These are phyloP conservation scores for Xylaria bambusicola DNA, from an alignment of 495 filamentous ascomycete genomes.

Conservation along the genomic window DNA sequence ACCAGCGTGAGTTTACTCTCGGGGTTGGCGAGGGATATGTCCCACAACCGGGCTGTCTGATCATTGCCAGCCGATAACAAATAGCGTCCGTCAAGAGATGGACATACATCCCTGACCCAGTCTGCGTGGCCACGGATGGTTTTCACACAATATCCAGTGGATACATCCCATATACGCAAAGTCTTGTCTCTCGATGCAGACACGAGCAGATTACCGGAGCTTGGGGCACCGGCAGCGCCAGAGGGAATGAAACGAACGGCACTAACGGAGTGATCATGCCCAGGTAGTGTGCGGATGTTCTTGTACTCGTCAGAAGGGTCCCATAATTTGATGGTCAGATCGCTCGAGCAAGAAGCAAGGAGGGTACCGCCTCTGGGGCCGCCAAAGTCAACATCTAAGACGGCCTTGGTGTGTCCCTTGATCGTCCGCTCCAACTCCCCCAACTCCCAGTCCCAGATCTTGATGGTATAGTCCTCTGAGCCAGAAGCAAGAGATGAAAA, in stretches of 20 bases:
- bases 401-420: constrained; percentile 90
- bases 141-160: constrained; percentile 89
- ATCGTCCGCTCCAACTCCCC: constrained; percentile 90
- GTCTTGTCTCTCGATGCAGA: constrained; percentile 82
- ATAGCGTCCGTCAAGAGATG: constrained; percentile 80
- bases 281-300: constrained; percentile 88
- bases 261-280: constrained; percentile 90
- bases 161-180: constrained; percentile 87
- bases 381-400: constrained; percentile 88
- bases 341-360: constrained; percentile 85
- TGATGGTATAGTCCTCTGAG: constrained; percentile 84
- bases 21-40: constrained; percentile 65
- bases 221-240: constrained; percentile 64
- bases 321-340: constrained; percentile 95
- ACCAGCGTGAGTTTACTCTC: constrained; percentile 80
- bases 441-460: constrained; percentile 98
- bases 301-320: constrained; percentile 94
- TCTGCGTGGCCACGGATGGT: constrained; percentile 79
- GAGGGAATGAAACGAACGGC: constrained; percentile 87
- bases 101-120: constrained; percentile 86
- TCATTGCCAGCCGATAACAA: constrained; percentile 83
- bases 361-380: constrained; percentile 83
- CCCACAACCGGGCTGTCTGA: constrained; percentile 81
- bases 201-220: constrained; percentile 74
- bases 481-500: constrained; percentile 91